Conservation (phyloP, 2,329 filamentous ascomycete species). For the Pseudogymnoascus sp. region DNA sequence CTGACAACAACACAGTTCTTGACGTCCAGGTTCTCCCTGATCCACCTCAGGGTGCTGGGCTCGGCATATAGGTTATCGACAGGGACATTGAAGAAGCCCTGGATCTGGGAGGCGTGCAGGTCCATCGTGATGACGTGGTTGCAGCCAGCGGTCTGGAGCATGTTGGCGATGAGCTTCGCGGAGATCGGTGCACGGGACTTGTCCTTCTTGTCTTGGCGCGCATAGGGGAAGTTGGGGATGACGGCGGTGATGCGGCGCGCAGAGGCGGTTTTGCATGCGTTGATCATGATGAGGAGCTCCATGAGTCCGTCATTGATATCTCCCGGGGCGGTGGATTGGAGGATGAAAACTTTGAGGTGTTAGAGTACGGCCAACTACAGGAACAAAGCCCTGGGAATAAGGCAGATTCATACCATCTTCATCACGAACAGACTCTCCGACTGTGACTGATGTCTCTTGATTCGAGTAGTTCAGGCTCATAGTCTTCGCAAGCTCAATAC, state of each 20-base stretch:
- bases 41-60: conserved; percentile 85
- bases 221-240: conserved; percentile 93
- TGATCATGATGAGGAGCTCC: conserved; percentile 98
- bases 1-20: conserved; percentile 88
- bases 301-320: conserved; percentile 98
- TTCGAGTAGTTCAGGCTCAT: conserved; percentile 80
- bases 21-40: conserved; percentile 72
- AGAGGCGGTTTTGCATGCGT: conserved; percentile 78
- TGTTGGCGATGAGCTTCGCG: conserved; percentile 92
- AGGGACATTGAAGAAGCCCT: conserved; percentile 85
- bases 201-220: conserved; percentile 96
- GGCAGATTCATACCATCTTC: conserved; percentile 60
- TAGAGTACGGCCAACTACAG: background rate
- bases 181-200: conserved; percentile 93
- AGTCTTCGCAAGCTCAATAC: conserved; percentile 70
- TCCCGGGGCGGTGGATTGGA: conserved; percentile 89
- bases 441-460: conserved; percentile 82
- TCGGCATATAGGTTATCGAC: conserved; percentile 82
- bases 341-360: conserved; percentile 66
- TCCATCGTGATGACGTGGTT: conserved; percentile 96
- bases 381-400: conserved; percentile 15
- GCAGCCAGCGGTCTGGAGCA: conserved; percentile 90
- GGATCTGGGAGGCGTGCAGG: conserved; percentile 85
- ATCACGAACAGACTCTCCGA: conserved; percentile 91
- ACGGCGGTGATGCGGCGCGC: conserved; percentile 91